Conservation (phyloP, 2,329 filamentous ascomycete species). For the Cladosporium colombiae region DNA sequence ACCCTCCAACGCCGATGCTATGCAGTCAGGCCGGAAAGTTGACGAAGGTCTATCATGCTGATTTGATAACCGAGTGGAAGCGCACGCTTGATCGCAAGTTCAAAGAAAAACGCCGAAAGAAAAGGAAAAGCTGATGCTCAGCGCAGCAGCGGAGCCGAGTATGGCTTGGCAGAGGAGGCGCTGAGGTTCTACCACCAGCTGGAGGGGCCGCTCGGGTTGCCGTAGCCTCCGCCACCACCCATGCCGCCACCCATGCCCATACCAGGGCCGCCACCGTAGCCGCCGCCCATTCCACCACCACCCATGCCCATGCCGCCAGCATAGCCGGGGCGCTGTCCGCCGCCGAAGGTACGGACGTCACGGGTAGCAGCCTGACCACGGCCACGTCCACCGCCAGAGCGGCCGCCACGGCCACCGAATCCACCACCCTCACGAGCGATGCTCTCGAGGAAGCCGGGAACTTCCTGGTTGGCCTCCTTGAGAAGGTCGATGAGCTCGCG, state of each 20-base stretch:
- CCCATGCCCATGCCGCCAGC: constrained; percentile 58
- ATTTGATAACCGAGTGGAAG: constrained; percentile 41
- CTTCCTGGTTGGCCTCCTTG: constrained; percentile 98
- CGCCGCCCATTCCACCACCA: constrained; percentile 36
- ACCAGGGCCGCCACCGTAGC: constrained; percentile 35
- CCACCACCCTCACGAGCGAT: constrained; percentile 90
- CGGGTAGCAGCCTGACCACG: constrained; percentile 72
- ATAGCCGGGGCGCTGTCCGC: constrained; percentile 57
- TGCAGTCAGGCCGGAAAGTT: constrained; percentile 39
- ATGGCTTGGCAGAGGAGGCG: constrained; percentile 16
- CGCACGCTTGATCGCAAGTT: constrained; percentile 20
- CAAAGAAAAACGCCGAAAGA: constrained; percentile 9
- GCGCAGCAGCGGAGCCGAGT: constrained; percentile 8
- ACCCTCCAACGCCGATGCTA: constrained; percentile 22
- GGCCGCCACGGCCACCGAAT: constrained; percentile 68
- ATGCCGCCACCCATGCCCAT: constrained; percentile 44
- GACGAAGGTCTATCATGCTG: constrained; percentile 54
- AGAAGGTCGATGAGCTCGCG: constrained; percentile 95
- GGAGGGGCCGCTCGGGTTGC: constrained; percentile 66
- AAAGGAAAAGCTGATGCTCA: neutral
- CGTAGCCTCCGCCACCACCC: constrained; percentile 59
- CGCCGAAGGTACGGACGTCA: constrained; percentile 71
- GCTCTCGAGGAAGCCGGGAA: constrained; percentile 91
- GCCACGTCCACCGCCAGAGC: constrained; percentile 70
- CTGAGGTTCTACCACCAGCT: constrained; percentile 63